Evolutionary conservation across 176 grass and related monocot species (phyloP), one percentile per base, ranked within the genome.

Genomic region (Aegilops tauschii): DNA sequence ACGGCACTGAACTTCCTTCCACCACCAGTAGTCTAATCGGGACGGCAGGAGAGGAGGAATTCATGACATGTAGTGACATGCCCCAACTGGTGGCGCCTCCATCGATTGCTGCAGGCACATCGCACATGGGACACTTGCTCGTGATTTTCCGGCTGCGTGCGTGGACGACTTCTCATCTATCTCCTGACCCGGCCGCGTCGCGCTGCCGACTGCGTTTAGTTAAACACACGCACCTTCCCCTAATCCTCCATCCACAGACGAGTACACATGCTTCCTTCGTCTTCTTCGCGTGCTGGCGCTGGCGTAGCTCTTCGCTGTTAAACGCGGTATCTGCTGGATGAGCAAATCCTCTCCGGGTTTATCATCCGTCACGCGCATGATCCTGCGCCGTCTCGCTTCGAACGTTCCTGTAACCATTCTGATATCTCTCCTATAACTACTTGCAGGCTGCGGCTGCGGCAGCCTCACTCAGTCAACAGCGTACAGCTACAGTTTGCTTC

Each of bases 281-380:
- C 52, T 27, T 47, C 3, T 16, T 25, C 3, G 61, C 32, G 78
- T 66, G 61, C 83, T 76, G 40, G 36, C 63, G 69, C 83, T 76
- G 40, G 36, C 63, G 35, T 62, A 34, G 77, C 75, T 83, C 87
- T 25, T 84, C 62, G 44, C 49, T 91, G 76, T 49, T 23, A 76
- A 61, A 87, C 83, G 89, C 85, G 81, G 45, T 17, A 47, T 66
- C 85, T 61, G 27, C 85, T 58, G 54, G 54, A 25, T 80, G 61
- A 84, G 36, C 17, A 75, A 67, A 79, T 83, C 80, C 42, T 37
- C 31, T 64, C 66, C 72, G 42, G 45, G 71, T 4, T 75, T 5
- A 44, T 66, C 58, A 4, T 35, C 52, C 65, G 2, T 61, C 82
- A 9, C 50, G 47, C 88, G 68, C 54, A 85, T 34, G 69, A 76